Base-by-base conservation (phyloP, 768 basidiomycete genomes). In the Boletus eberwhitei region DNA sequence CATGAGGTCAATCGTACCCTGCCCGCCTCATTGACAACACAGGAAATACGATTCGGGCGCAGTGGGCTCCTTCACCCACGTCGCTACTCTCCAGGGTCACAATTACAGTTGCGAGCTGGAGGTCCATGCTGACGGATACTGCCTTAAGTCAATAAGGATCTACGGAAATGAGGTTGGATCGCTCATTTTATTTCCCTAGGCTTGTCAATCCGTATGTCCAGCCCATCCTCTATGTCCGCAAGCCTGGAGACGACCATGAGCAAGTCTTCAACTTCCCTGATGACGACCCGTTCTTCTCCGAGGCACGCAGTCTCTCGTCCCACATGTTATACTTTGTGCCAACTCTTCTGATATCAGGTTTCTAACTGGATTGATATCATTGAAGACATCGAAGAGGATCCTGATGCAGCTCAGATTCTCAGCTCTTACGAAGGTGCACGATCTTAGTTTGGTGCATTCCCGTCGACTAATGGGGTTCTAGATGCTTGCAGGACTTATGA, bases 41-140 rank as follows among this genome's bases (percentile, higher is more conserved):
- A 88, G 88, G 89, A 99, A 99, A 77, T 99, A 98, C 69, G 87
- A 90, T 57, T 92, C 82, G 53, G 96, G 96, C 13, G 96, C 94
- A 35, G 90, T 98, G 32, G 96, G 97, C 22, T 88, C 83, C 54
- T 88, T 99, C 72, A 90, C 84, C 4, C 96, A 99, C 64, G 79
- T 91, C 40, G 89, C 90, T 52, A 89, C 90, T 22, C 84, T 99
- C 38, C 96, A 99, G 68, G 96, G 94, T 48, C 84, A 77, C 60
- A 84, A 94, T 68, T 98, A 98, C 73, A 91, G 91, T 64, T 97
- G 93, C 68, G 94, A 96, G 75, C 77, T 98, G 39, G 94, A 96
- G 68, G 86, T 96, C 39, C 92, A 87, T 73, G 92, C 92, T 40
- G 96, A 98, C 69, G 96, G 96, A 8, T 97, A 93, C 75, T 84